phyloP scores from a whole-genome alignment of 352 stramenopile genomes.

The Phytopythium litorale region DNA sequence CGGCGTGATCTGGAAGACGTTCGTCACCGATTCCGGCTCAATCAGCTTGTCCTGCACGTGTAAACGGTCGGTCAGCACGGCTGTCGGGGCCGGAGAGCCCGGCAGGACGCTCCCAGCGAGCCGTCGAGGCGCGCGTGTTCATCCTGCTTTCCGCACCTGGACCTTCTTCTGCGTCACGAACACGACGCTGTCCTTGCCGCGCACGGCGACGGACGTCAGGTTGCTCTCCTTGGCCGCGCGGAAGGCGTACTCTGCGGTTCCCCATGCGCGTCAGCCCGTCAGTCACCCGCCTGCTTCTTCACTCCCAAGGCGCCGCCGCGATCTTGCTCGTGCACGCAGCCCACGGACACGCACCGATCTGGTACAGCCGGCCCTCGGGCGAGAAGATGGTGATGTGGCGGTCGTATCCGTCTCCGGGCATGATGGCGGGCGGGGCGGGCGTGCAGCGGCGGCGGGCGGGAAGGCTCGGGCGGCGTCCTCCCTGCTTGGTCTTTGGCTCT shows the following conservation, averaged over 20 bases:
- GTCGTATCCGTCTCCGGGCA: slow-evolving; percentile 89
- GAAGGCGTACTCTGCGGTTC: slow-evolving; percentile 95
- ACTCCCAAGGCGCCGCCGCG: background rate
- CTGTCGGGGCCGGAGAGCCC: too few relatives aligned
- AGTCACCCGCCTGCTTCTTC: background rate
- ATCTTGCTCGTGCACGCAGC: background rate
- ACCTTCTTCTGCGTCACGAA: slow-evolving; percentile 99
- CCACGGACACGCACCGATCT: slow-evolving; percentile 81
- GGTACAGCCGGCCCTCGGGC: slow-evolving; percentile 97
- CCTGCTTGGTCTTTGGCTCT: slow-evolving; percentile 5
- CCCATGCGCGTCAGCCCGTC: background rate
- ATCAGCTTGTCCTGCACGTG: slow-evolving; percentile 89
- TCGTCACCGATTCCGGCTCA: slow-evolving; percentile 93
- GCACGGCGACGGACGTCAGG: slow-evolving; percentile 95
- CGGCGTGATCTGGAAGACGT: slow-evolving; percentile 96
- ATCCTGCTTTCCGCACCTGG: slow-evolving; percentile 44
- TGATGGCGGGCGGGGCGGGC: slow-evolving; percentile 16
- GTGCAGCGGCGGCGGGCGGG: background rate
- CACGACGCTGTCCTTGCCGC: slow-evolving; percentile 91
- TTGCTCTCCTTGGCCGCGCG: slow-evolving; percentile 93
- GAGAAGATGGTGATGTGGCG: slow-evolving; percentile 98
- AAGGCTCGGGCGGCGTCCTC: background rate
- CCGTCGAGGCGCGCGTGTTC: background rate
- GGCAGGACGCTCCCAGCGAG: too few relatives aligned
- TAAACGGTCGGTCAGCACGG: background rate